These are phyloP conservation scores for Monilinia fructicola DNA, from an alignment of 2,329 filamentous ascomycete genomes.

Conservation along the genomic window DNA sequence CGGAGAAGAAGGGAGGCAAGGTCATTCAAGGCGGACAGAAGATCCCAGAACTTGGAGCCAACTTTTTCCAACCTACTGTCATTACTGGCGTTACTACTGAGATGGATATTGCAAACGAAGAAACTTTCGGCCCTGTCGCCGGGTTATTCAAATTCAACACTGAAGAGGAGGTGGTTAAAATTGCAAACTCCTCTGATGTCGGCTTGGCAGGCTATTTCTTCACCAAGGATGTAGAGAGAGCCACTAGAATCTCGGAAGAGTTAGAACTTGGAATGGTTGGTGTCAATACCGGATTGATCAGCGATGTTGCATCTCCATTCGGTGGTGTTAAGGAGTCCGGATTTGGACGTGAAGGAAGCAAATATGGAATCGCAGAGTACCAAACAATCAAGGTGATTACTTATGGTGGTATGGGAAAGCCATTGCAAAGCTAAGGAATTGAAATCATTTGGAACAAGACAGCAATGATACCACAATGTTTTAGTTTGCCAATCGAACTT, in stretches of 20 bases:
- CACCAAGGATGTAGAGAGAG: constrained; percentile 61
- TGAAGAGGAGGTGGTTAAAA: constrained; percentile 80
- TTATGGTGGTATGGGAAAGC: constrained; percentile 60
- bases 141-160: constrained; percentile 86
- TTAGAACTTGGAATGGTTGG: constrained; percentile 87
- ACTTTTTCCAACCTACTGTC: constrained; percentile 90
- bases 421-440: constrained; percentile 47
- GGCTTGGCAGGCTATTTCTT: constrained; percentile 96
- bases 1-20: constrained; percentile 72
- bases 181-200: constrained; percentile 81
- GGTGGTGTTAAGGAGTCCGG: constrained; percentile 58
- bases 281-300: constrained; percentile 70
- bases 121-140: constrained; percentile 94
- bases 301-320: constrained; percentile 55
- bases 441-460: neutral
- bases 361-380: constrained; percentile 55
- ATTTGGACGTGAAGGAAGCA: constrained; percentile 55
- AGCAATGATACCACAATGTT: constrained; percentile 15
- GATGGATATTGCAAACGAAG: constrained; percentile 82
- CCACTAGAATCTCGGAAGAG: constrained; percentile 62
- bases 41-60: constrained; percentile 70
- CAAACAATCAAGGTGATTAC: constrained; percentile 50
- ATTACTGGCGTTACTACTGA: constrained; percentile 81
- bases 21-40: constrained; percentile 73
- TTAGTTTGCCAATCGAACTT: neutral